Base-by-base conservation (phyloP, 768 basidiomycete genomes). In the Lyophyllum shimeji region DNA sequence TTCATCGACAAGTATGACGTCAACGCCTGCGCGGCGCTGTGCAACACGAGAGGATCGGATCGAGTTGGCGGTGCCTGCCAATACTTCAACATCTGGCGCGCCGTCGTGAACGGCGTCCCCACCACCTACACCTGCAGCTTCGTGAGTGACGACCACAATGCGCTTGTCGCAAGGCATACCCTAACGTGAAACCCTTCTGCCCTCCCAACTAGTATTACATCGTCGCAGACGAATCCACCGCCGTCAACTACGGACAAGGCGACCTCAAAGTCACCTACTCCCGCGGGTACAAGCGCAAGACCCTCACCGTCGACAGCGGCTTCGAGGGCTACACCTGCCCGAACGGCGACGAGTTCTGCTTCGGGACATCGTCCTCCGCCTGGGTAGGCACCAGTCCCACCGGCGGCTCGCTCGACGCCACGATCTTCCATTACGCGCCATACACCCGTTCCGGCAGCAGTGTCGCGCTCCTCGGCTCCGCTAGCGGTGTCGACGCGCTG, bases 71-170 rank as follows among this genome's bases (percentile, higher is more conserved):
- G 79, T 44, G 73, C 71, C 6, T 82, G 80, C 65, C 72, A 74
- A 52, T 82, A 73, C 69, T 79, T 82, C 67, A 82, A 82, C 60
- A 80, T 81, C 67, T 82, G 78, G 79, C 74, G 78, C 33, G 79
- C 78, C 12, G 67, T 80, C 27, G 76, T 79, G 0, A 63, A 75
- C 53, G 78, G 76, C 8, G 56, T 62, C n/a, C 78, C 80, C 0
- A 79, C 76, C 2, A 78, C 77, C 0, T 80, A 80, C 65, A 76
- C 76, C 37, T 82, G 79, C 69, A 74, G 75, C 58, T 74, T 80
- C 72, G 79, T 79, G 55, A 49, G 76, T 65, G 29, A 5, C 29
- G 29, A 29, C 9, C 29, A 4, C 9, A 29, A 29, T 29, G 17
- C 23, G 31, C 7, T 1, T 29, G 17, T 23, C n/a, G 23, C 8